These are phyloP conservation scores for Phyllosticta citribraziliensis DNA, from an alignment of 2,329 filamentous ascomycete species.

Conservation along the genomic window DNA sequence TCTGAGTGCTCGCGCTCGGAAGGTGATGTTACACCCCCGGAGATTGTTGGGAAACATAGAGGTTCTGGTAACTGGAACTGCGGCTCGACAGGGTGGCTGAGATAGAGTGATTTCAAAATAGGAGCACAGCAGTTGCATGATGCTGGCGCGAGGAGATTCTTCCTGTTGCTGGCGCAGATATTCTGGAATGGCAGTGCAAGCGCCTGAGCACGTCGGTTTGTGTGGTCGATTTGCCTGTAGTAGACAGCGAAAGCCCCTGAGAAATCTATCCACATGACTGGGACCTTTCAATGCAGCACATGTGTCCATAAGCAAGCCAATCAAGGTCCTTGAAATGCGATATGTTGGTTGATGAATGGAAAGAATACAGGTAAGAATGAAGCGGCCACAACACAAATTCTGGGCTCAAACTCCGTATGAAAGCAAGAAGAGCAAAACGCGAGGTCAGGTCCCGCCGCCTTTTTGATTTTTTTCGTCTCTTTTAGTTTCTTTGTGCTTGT, in stretches of 20 bases:
- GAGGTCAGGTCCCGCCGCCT: background rate
- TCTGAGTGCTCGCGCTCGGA: background rate
- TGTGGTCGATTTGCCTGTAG: background rate
- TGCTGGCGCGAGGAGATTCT: background rate
- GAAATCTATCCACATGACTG: background rate
- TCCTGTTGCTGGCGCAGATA: background rate
- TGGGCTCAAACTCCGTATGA: too few relatives aligned
- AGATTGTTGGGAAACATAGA: background rate
- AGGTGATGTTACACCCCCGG: background rate
- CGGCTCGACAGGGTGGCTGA: background rate
- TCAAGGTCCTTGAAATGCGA: too few relatives aligned
- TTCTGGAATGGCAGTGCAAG: background rate
- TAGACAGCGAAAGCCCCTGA: background rate
- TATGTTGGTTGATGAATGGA: too few relatives aligned
- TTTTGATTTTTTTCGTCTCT: background rate
- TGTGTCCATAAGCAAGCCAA: too few relatives aligned
- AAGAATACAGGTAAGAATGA: background rate
- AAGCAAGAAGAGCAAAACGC: background rate
- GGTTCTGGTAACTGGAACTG: background rate
- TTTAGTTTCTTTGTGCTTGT: background rate
- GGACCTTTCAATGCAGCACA: too few relatives aligned
- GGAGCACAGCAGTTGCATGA: background rate
- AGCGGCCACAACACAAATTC: background rate
- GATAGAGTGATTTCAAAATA: background rate
- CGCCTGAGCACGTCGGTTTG: background rate